A percentile compares a stretch with the other conserved stretches of the same genome.
Conservation (phyloP, 2,329 filamentous ascomycete species). For the Trichoderma pleuroti region DNA sequence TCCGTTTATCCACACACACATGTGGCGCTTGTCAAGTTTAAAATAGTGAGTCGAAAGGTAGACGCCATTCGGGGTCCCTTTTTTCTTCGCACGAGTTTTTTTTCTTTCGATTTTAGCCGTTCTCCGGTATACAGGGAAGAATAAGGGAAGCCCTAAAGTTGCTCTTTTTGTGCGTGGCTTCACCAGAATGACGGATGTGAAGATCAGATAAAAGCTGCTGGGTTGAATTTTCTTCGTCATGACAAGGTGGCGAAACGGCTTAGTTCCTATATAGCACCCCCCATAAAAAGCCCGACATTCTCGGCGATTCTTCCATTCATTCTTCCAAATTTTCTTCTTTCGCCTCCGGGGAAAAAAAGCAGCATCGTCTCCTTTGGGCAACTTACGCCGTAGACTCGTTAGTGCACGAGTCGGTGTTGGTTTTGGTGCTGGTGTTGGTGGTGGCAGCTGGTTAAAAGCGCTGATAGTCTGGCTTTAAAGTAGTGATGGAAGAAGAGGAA, state of each 20-base stretch:
- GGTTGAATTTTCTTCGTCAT: background rate
- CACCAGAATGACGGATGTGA: too few species aligned
- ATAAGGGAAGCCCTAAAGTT: background rate
- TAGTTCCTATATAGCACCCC: background rate
- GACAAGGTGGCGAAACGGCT: background rate
- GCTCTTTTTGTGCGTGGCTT: background rate
- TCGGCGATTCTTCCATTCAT: background rate
- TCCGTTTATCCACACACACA: background rate
- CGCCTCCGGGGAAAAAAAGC: background rate
- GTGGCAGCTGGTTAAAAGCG: background rate
- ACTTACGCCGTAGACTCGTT: background rate
- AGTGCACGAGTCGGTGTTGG: background rate
- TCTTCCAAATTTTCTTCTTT: background rate
- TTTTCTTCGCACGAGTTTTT: background rate
- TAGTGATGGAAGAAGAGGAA: background rate
- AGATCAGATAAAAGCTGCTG: background rate
- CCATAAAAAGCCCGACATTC: background rate
- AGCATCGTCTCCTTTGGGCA: background rate
- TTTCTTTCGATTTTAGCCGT: background rate
- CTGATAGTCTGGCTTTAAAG: background rate
- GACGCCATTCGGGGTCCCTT: background rate
- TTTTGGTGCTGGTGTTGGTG: background rate
- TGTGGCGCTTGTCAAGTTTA: constrained; percentile 12
- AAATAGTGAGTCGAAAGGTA: background rate
- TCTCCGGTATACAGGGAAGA: too few species aligned